phyloP scores from a whole-genome alignment of 2,329 filamentous ascomycete species.

The Cordyceps sp. region DNA sequence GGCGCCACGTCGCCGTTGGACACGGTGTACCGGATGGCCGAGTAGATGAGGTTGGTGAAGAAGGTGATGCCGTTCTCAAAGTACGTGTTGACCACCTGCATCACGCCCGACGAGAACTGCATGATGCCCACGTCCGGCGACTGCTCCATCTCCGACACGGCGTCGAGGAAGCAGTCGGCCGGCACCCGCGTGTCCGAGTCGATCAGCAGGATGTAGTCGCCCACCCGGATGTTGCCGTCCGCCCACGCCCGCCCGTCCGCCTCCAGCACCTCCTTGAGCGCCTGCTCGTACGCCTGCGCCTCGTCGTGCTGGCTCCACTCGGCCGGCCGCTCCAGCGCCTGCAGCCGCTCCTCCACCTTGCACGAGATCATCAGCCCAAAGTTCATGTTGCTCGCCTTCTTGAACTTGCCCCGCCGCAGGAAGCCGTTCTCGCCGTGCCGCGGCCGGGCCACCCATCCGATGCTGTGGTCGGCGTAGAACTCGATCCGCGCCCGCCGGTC shows the following conservation, averaged over 20 bases:
- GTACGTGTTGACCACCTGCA: constrained; percentile 61
- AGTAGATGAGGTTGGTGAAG: constrained; percentile 61
- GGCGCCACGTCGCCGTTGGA: constrained; percentile 62
- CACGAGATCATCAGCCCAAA: constrained; percentile 51
- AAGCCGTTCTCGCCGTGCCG: constrained; percentile 48
- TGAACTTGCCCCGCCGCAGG: constrained; percentile 46
- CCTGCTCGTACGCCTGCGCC: constrained; percentile 45
- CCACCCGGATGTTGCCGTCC: constrained; percentile 71
- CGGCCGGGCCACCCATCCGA: constrained; percentile 52
- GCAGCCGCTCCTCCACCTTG: constrained; percentile 54
- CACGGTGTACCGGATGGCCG: constrained; percentile 61
- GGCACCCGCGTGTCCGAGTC: constrained; percentile 71
- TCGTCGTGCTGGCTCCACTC: constrained; percentile 56
- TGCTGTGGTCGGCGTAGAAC: constrained; percentile 52
- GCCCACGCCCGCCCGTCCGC: constrained; percentile 60
- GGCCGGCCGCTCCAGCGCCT: constrained; percentile 33
- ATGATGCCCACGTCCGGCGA: constrained; percentile 65
- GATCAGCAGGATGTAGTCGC: constrained; percentile 62
- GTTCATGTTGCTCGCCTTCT: constrained; percentile 62
- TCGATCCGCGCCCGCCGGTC: constrained; percentile 47
- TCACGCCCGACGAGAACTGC: constrained; percentile 63
- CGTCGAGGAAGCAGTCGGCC: constrained; percentile 59
- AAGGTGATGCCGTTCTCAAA: constrained; percentile 56
- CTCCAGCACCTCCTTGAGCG: constrained; percentile 48
- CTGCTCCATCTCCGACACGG: constrained; percentile 68